Conservation (phyloP, 352 stramenopile species). For the Phytophthora meadii region DNA sequence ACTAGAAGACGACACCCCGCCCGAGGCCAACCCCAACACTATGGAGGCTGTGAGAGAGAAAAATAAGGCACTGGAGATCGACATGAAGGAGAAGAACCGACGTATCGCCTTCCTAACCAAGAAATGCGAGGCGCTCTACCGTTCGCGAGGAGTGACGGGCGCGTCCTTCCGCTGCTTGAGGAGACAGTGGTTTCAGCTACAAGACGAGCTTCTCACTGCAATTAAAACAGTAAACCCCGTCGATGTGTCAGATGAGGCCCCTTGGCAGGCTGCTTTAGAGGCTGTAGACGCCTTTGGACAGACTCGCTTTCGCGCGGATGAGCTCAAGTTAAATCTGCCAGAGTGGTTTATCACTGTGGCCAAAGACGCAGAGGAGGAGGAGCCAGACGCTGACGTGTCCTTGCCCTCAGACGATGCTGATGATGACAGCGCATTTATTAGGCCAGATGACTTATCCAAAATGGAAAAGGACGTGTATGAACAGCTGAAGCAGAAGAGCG, state of each 20-base stretch:
- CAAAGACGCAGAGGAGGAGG: slow-evolving; percentile 50
- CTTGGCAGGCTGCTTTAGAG: slow-evolving; percentile 43
- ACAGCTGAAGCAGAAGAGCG: slow-evolving; percentile 46
- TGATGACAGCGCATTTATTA: slow-evolving; percentile 33
- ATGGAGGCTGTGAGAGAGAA: slow-evolving; percentile 77
- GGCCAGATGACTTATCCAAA: slow-evolving; percentile 44
- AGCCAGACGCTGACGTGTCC: slow-evolving; percentile 37
- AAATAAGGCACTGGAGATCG: slow-evolving; percentile 78
- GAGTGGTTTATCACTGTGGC: slow-evolving; percentile 79
- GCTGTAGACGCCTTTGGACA: slow-evolving; percentile 55
- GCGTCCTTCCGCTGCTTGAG: slow-evolving; percentile 65
- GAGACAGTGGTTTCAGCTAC: slow-evolving; percentile 69
- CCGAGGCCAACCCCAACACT: slow-evolving; percentile 78
- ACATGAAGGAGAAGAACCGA: slow-evolving; percentile 85
- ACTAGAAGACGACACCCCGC: slow-evolving; percentile 62
- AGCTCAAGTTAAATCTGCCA: slow-evolving; percentile 60
- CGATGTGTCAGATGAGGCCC: slow-evolving; percentile 19
- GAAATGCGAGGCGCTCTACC: slow-evolving; percentile 79
- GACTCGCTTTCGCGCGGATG: slow-evolving; percentile 44
- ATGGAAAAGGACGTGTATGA: slow-evolving; percentile 51
- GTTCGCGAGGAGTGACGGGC: slow-evolving; percentile 50
- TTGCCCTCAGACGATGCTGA: slow-evolving; percentile 38
- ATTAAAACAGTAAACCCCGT: slow-evolving; percentile 31
- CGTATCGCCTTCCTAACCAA: slow-evolving; percentile 68
- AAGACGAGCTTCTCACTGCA: slow-evolving; percentile 60